phyloP scores from a whole-genome alignment of 495 filamentous ascomycete genomes.

The Talaromyces stipitatus region DNA sequence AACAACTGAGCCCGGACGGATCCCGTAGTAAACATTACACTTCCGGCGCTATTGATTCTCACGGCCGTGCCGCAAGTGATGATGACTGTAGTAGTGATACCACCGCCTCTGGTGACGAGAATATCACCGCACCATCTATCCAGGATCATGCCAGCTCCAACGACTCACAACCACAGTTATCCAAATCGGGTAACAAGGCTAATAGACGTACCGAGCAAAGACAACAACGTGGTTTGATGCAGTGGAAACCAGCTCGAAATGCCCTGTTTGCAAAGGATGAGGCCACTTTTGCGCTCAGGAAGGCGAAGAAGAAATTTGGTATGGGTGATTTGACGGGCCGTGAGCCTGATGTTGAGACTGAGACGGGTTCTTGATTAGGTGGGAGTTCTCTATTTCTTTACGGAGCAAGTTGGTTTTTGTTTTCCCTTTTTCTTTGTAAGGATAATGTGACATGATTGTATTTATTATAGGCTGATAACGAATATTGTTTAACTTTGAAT shows the following conservation, averaged over 20 bases:
- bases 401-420: background rate
- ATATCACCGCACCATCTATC: too few relatives aligned
- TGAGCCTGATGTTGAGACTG: slow-evolving; percentile 48
- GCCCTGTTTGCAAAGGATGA: slow-evolving; percentile 44
- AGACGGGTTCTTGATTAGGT: slow-evolving; percentile 24
- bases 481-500: background rate
- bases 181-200: slow-evolving; percentile 20
- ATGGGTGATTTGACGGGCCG: slow-evolving; percentile 38
- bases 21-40: background rate
- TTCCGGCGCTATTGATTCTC: slow-evolving; percentile 2
- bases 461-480: background rate
- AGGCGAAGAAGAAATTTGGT: slow-evolving; percentile 38
- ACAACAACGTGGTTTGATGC: slow-evolving; percentile 45
- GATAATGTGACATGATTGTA: background rate
- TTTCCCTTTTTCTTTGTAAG: background rate
- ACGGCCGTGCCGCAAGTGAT: background rate
- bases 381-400: background rate
- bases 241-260: slow-evolving; percentile 50
- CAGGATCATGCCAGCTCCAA: background rate
- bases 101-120: slow-evolving; percentile 11
- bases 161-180: background rate
- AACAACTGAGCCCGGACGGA: background rate
- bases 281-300: slow-evolving; percentile 38
- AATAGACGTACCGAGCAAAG: slow-evolving; percentile 42
- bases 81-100: background rate